These are phyloP conservation scores for Aspergillus tubingensis DNA, from an alignment of 2,329 filamentous ascomycete species.

Conservation along the genomic window DNA sequence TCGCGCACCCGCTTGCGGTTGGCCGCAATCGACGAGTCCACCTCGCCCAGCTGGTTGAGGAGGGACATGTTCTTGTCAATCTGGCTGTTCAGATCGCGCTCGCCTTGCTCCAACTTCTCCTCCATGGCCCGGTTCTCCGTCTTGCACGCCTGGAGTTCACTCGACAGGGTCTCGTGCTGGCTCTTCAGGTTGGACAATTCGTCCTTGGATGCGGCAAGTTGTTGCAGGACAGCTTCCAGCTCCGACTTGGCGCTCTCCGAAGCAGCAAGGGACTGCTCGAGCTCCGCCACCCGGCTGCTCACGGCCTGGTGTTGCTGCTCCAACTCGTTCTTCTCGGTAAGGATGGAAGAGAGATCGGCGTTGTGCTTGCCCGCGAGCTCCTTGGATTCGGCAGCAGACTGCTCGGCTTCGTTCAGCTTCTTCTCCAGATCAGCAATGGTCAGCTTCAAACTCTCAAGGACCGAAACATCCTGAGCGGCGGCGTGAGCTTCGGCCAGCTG, in stretches of 20 bases:
- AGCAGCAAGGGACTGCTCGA: conserved; percentile 77
- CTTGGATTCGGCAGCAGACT: conserved; percentile 42
- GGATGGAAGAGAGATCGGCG: conserved; percentile 49
- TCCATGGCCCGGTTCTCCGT: conserved; percentile 34
- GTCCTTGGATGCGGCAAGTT: conserved; percentile 38
- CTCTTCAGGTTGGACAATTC: conserved; percentile 34
- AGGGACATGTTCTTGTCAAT: conserved; percentile 46
- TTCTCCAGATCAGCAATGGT: conserved; percentile 60
- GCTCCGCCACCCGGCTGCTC: conserved; percentile 69
- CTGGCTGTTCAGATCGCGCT: conserved; percentile 42
- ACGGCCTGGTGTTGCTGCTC: conserved; percentile 42
- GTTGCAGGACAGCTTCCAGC: conserved; percentile 64
- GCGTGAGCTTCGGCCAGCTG: conserved; percentile 40
- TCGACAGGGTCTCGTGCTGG: conserved; percentile 31
- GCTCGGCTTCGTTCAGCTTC: conserved; percentile 60
- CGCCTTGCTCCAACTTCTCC: conserved; percentile 35
- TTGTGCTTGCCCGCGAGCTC: conserved; percentile 46
- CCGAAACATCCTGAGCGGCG: conserved; percentile 40
- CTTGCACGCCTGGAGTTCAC: conserved; percentile 36
- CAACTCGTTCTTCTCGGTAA: conserved; percentile 48
- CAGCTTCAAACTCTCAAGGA: conserved; percentile 41
- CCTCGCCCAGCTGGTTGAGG: conserved; percentile 41
- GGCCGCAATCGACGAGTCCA: conserved; percentile 38
- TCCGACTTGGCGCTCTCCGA: conserved; percentile 73
- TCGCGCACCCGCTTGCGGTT: conserved; percentile 42